Evolutionary conservation across 2,329 filamentous ascomycete species (phyloP).

Genomic region (Onygenales sp.): DNA sequence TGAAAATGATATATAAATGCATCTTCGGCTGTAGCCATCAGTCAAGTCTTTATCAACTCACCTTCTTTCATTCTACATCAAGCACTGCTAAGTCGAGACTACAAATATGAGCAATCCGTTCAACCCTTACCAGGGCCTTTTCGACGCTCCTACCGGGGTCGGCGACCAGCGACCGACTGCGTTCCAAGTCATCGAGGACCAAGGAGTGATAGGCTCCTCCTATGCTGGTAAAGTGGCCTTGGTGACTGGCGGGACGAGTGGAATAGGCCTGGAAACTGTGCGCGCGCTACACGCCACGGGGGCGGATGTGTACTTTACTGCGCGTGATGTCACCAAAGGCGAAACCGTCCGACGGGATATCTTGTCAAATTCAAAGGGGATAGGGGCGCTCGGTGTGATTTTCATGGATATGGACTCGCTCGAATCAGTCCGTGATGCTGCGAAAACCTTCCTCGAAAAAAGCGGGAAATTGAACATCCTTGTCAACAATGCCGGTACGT

Average conservation of each 20-base stretch:
- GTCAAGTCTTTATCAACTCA: too few species aligned
- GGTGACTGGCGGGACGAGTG: slow-evolving; percentile 26
- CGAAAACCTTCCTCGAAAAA: slow-evolving; percentile 18
- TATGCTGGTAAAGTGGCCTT: background rate
- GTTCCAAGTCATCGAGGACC: slow-evolving; percentile 15
- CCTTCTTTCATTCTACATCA: too few species aligned
- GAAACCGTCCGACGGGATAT: slow-evolving; percentile 20
- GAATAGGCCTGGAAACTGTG: slow-evolving; percentile 28
- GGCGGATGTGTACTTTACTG: slow-evolving; percentile 30
- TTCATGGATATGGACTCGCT: slow-evolving; percentile 26
- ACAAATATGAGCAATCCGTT: too few species aligned
- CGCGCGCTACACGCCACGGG: slow-evolving; percentile 27
- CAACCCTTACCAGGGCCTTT: too few species aligned
- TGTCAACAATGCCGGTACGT: slow-evolving; percentile 30
- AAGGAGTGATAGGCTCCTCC: slow-evolving; percentile 10
- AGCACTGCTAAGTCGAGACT: too few species aligned
- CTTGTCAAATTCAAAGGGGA: slow-evolving; percentile 5
- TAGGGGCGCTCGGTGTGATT: slow-evolving; percentile 14
- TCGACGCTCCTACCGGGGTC: slow-evolving; percentile 4
- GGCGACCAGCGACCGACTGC: slow-evolving; percentile 17
- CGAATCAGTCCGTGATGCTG: slow-evolving; percentile 20
- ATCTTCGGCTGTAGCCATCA: too few species aligned
- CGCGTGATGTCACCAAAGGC: slow-evolving; percentile 26
- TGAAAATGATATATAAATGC: too few species aligned
- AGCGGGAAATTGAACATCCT: slow-evolving; percentile 29